Evolutionary conservation across 345 rosid genomes (phyloP), one percentile per base, ranked within the genome.

Genomic region (Citrus inodora): DNA sequence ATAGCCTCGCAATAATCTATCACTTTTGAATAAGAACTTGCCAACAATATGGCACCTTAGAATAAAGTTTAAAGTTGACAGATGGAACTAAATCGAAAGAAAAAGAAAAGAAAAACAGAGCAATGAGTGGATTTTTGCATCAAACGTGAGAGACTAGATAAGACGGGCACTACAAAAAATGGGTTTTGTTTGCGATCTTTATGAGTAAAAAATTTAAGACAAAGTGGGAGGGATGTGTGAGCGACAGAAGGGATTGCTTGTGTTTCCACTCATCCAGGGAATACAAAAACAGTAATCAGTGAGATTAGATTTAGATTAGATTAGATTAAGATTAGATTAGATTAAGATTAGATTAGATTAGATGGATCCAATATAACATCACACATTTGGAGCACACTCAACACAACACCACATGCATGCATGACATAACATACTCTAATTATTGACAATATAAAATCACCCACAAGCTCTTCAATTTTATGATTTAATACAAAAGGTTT

Each of bases 201-300:
- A 61, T 27, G 25, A 37, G 70, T 63, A 27, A 25, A 61, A 38
- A 74, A 76, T 9, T 37, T 19, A 21, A 56, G 10, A 22, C 74
- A 73, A 66, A 70, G 51, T 60, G 58, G 55, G 68, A 60, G 75
- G 65, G 75, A 78, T 76, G 81, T 81, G 83, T 28, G 83, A 81
- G 55, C 21, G 82, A 77, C 86, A 74, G 81, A 81, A 83, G 66
- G 81, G 83, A 83, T 79, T 71, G 81, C 76, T 86, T 76, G 80
- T 61, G 67, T 24, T 73, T 70, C 81, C 76, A 79, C 84, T 63
- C 73, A 73, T 63, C 76, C 80, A 60, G 66, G 30, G 67, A 32
- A 59, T 35, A 73, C 55, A 61, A 42, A 16, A 68, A 70, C 67
- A 70, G 1, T 21, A 14, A 24, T 19, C 7, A 4, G 16, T 8